Evolutionary conservation across 768 basidiomycete species (phyloP).

Genomic region (Multifurca ochricompacta): DNA sequence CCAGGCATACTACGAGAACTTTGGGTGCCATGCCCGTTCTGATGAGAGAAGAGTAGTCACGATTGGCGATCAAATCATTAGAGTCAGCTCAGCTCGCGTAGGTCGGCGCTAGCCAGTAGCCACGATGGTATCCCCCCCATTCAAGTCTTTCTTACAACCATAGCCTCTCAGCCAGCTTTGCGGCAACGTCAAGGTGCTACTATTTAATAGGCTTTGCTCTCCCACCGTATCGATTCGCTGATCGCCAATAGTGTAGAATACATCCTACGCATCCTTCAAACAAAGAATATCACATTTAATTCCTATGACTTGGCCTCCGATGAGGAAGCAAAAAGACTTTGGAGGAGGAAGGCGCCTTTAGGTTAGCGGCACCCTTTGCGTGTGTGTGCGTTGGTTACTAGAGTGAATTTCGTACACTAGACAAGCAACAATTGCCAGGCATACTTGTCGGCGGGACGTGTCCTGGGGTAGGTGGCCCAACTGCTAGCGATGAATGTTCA

Average conservation of each 20-base stretch:
- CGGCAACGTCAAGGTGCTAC: slow-evolving; percentile 75
- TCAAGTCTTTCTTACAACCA: slow-evolving; percentile 80
- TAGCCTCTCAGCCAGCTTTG: slow-evolving; percentile 70
- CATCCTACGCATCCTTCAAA: slow-evolving; percentile 71
- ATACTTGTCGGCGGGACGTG: slow-evolving; percentile 71
- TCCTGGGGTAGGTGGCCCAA: slow-evolving; percentile 48
- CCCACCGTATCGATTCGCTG: not conserved
- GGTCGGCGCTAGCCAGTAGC: not conserved
- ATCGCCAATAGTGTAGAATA: slow-evolving; percentile 47
- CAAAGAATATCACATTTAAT: slow-evolving; percentile 75
- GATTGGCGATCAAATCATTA: not conserved
- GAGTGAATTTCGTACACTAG: slow-evolving; percentile 31
- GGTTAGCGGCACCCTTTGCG: slow-evolving; percentile 32
- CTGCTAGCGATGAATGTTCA: not conserved
- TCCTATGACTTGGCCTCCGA: slow-evolving; percentile 85
- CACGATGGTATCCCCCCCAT: slow-evolving; percentile 78
- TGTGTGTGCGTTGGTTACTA: not conserved
- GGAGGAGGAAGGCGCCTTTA: slow-evolving; percentile 73
- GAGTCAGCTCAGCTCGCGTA: too few species aligned
- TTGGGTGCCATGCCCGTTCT: slow-evolving; percentile 27
- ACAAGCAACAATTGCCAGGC: slow-evolving; percentile 79
- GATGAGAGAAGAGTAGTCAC: not conserved
- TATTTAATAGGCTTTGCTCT: not conserved
- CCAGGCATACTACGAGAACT: slow-evolving; percentile 71
- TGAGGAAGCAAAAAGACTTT: slow-evolving; percentile 67